A percentile compares a stretch with the other conserved stretches of the same genome.
Evolutionary conservation across 148 eudicot genomes (phyloP).

Genomic region (Heliosperma pusillum): DNA sequence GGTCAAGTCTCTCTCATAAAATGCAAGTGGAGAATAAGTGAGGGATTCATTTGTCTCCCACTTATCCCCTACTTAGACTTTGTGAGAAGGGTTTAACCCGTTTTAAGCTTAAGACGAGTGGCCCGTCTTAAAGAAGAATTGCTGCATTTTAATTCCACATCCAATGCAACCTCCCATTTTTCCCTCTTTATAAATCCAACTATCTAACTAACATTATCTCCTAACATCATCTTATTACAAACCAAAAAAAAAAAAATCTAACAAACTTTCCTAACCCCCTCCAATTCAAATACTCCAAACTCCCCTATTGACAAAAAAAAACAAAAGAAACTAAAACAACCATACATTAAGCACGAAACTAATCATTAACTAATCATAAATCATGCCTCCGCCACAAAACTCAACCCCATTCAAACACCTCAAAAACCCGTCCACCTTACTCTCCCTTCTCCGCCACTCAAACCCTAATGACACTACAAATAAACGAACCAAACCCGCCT

Average conservation of each 20-base stretch:
- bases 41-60: no score
- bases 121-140: no score
- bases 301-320: no score
- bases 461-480: conserved; percentile 13
- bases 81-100: no score
- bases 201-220: neutral
- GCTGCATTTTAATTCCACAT: neutral
- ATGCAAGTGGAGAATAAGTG: no score
- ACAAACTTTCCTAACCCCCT: neutral
- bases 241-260: neutral
- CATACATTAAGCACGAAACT: no score
- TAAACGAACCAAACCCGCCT: conserved; percentile 1
- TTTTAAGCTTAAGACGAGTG: no score
- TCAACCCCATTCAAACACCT: conserved; percentile 37
- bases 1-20: no score
- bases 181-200: neutral
- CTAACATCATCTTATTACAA: neutral
- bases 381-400: conserved; percentile 3
- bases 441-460: conserved; percentile 33
- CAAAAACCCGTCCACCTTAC: conserved; percentile 32
- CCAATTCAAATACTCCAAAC: neutral
- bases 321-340: no score
- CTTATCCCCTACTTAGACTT: no score
- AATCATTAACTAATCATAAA: neutral
- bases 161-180: neutral